Percentiles rank a stretch among this genome's conserved stretches.
Evolutionary conservation across 2,329 filamentous ascomycete species (phyloP).

Genomic region (Dothidotthia symphoricarpi): DNA sequence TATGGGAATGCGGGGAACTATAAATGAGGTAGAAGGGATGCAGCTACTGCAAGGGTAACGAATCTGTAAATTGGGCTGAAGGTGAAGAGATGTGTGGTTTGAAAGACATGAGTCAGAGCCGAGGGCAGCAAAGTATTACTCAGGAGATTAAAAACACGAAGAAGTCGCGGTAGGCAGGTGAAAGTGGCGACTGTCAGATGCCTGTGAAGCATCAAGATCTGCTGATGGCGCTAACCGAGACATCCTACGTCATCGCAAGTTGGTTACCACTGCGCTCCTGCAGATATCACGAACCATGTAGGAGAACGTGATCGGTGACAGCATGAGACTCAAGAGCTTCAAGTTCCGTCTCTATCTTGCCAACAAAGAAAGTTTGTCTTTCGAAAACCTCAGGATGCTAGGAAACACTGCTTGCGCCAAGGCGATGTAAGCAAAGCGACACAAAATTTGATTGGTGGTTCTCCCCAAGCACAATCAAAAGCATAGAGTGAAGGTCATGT

Average conservation of each 20-base stretch:
- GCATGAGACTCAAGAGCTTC: too few species aligned
- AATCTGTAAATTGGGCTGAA: conserved; percentile 30
- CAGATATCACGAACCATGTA: neutral
- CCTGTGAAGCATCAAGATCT: neutral
- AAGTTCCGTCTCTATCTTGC: too few species aligned
- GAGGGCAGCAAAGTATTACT: conserved; percentile 9
- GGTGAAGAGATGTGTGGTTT: conserved; percentile 24
- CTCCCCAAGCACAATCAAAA: too few species aligned
- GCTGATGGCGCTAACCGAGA: conserved; percentile 10
- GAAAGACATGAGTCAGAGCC: conserved; percentile 39
- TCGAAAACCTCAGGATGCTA: neutral
- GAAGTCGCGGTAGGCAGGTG: conserved; percentile 7
- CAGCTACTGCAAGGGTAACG: conserved; percentile 37
- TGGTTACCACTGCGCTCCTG: neutral
- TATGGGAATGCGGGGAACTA: conserved; percentile 22
- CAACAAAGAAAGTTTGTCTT: too few species aligned
- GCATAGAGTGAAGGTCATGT: too few species aligned
- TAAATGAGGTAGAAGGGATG: conserved; percentile 6
- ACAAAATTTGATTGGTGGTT: neutral
- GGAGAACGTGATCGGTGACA: neutral
- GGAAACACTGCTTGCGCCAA: neutral
- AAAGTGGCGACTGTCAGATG: conserved; percentile 7
- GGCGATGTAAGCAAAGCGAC: neutral
- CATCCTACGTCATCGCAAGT: conserved; percentile 16
- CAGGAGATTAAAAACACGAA: conserved; percentile 6